Percentiles rank a stretch among this genome's conserved stretches.
phyloP scores from a whole-genome alignment of 768 basidiomycete genomes.

The Suillus subluteus region DNA sequence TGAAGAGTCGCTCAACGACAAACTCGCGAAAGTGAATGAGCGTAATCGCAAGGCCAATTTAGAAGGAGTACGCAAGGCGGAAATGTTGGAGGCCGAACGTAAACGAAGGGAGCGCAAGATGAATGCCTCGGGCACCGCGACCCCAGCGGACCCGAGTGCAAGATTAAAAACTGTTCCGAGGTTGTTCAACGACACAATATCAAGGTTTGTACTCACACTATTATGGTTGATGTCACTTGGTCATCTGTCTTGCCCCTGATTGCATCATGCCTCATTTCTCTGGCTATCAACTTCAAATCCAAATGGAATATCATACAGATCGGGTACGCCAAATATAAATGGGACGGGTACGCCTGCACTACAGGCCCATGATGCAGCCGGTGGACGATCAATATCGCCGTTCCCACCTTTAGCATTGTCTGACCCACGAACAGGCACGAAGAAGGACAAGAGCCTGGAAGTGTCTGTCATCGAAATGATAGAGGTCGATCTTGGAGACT shows the following conservation, averaged over 20 bases:
- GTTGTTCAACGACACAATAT: slow-evolving; percentile 52
- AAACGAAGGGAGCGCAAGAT: slow-evolving; percentile 72
- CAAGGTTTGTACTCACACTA: slow-evolving; percentile 55
- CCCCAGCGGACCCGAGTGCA: slow-evolving; percentile 64
- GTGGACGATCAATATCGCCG: slow-evolving; percentile 42
- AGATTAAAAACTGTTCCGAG: slow-evolving; percentile 67
- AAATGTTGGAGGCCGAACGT: slow-evolving; percentile 67
- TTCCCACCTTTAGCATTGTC: slow-evolving; percentile 28
- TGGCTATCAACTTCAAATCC: slow-evolving; percentile 14
- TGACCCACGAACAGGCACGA: slow-evolving; percentile 30
- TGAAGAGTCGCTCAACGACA: slow-evolving; percentile 41
- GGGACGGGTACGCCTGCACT: slow-evolving; percentile 45
- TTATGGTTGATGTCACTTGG: slow-evolving; percentile 5
- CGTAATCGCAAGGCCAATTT: slow-evolving; percentile 84
- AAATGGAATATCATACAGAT: slow-evolving; percentile 24
- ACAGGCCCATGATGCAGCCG: slow-evolving; percentile 30
- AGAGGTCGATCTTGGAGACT: slow-evolving; percentile 81
- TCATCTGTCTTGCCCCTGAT: slow-evolving; percentile 20
- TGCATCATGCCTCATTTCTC: slow-evolving; percentile 25
- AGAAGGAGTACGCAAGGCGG: slow-evolving; percentile 79
- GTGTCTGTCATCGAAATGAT: slow-evolving; percentile 63
- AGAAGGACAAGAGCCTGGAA: slow-evolving; percentile 51
- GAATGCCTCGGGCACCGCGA: slow-evolving; percentile 42
- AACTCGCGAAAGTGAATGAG: slow-evolving; percentile 84
- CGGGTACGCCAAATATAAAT: slow-evolving; percentile 52